Evolutionary conservation across 805 yeast genomes (phyloP), one percentile per base, ranked within the genome.

Genomic region (Hanseniaspora lachancei): DNA sequence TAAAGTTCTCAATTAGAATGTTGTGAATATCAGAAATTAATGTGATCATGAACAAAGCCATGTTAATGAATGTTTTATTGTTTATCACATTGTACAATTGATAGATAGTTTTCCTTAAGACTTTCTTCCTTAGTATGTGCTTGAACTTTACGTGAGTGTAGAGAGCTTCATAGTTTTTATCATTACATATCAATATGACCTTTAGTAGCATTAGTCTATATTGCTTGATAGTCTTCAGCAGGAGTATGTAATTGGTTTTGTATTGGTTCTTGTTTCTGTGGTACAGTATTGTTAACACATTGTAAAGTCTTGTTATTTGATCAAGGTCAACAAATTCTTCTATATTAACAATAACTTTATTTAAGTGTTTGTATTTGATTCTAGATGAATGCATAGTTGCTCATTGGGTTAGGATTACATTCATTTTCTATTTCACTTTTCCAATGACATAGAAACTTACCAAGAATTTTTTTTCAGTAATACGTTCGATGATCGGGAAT

Each of bases 231-330:
- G 78, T 74, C 58, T 72, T 76, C 91, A 95, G 89, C 96, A 96
- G 89, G 9, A 64, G 63, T 34, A 86, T 76, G 8, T 74, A 76
- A 3, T 81, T 71, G 6, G 38, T 46, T 46, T 34, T 46, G 63
- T 87, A 95, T 65, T 89, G 96, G 65, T 86, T 86, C 53, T 75
- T 73, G 67, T 82, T 84, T 59, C 95, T 72, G 62, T 83, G 86
- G 63, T 83, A 80, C 3, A 86, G 60, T 41, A 87, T 67, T 60
- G 79, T 84, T 4, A 87, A 66, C 4, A 86, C 62, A 24, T 77
- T 74, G 53, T 69, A 77, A 67, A 89, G 96, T 48, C 66, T 71
- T 40, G 61, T 60, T 3, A 77, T 52, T 23, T 38, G 29, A 13
- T 42, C 23, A 2, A 46, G 7, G 23, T 46, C 50, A 7, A 53